Evolutionary conservation across 331 rosid genomes (phyloP).

Genomic region (Malus hybrid): DNA sequence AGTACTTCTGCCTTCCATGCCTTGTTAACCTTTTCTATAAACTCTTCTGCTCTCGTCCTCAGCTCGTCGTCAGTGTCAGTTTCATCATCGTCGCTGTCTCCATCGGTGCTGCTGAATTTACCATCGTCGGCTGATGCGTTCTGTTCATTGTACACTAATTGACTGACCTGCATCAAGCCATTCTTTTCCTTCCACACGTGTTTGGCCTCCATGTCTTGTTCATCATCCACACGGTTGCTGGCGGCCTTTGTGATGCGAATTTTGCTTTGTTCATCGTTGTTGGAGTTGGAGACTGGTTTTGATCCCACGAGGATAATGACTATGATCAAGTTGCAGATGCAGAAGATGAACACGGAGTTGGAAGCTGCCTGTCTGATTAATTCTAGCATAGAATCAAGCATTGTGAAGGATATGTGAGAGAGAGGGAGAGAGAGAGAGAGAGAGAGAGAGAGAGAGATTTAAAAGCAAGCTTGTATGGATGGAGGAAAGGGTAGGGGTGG

Average conservation of each 20-base stretch:
- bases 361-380: constrained; percentile 46
- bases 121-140: not conserved
- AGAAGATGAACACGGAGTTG: constrained; percentile 57
- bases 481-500: not conserved
- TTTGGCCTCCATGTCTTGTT: constrained; percentile 1
- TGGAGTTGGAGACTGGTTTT: constrained; percentile 15
- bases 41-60: constrained; percentile 62
- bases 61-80: constrained; percentile 37
- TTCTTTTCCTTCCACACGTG: constrained; percentile 7
- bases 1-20: constrained; percentile 56
- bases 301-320: constrained; percentile 38
- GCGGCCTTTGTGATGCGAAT: constrained; percentile 4
- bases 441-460: not conserved
- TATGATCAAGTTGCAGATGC: constrained; percentile 65
- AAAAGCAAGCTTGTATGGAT: not conserved
- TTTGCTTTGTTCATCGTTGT: constrained; percentile 20
- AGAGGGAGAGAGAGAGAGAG: not conserved
- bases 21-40: constrained; percentile 54
- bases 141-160: constrained; percentile 10
- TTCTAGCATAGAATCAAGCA: constrained; percentile 48
- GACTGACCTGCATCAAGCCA: not conserved
- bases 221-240: not conserved
- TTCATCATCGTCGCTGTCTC: not conserved
- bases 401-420: not conserved
- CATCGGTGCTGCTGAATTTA: constrained; percentile 11